Base-by-base conservation (phyloP, 495 filamentous ascomycete species). In the Penicillium paxilli region DNA sequence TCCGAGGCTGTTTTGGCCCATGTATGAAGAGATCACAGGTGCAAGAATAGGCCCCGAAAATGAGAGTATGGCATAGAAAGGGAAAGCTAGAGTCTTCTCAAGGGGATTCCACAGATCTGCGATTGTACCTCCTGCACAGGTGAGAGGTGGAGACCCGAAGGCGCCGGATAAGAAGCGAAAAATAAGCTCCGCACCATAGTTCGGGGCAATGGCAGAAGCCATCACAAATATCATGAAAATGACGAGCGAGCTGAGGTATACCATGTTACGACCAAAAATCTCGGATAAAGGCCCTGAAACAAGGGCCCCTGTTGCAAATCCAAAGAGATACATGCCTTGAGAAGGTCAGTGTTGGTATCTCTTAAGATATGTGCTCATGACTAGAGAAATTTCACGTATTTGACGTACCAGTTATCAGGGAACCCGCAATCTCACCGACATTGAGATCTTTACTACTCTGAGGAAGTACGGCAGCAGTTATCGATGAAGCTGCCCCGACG, bases 221-320 rank as follows among this genome's bases (percentile, higher is more conserved):
- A 82, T 76, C 58, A 83, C 62, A 59, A 80, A 84, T 23, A 80
- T 66, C 71, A 79, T 77, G 54, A 76, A 82, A 1, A 83, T 30
- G 10, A 70, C 69, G 7, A 81, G 59, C 0, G 80, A 76, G 1
- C 67, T 54, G 7, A 80, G 77, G 60, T 90, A 88, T 10, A 86
- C 76, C 26, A 28, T 28, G 11, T 28, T 19, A 83, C 30, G 14
- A 69, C 70, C 8, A 81, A 59, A 0, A 80, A 76, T 2, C 67
- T 54, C 9, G 80, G 77, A 60, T 90, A 89, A 10, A 86, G 74
- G 16, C 79, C 80, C 14, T 88, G 62, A 2, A 84, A 81, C 67
- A 1, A 83, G 62, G 0, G 72, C 71, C 11, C 75, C 87, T 12
- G 73, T 62, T 0, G 81, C 85, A 58, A 88, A 88, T 3, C 85